A percentile compares a stretch with the other conserved stretches of the same genome.
Evolutionary conservation across 768 basidiomycete genomes (phyloP).

Genomic region (Chalciporus sphaerocephalus): DNA sequence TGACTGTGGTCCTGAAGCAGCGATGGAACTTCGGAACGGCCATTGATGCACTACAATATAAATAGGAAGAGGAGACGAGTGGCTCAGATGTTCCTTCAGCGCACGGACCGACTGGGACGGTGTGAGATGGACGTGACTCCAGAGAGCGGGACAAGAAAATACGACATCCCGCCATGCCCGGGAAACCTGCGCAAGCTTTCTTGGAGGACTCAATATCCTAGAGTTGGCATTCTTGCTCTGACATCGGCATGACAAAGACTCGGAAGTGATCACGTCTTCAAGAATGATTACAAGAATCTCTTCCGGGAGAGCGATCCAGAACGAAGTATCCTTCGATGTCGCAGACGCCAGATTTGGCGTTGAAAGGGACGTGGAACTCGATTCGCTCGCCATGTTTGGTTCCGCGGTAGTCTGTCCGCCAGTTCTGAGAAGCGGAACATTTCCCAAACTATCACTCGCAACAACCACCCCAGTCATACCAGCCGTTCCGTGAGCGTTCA

Average conservation of each 20-base stretch:
- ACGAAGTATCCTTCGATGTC: conserved; percentile 2
- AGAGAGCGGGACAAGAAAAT: conserved; percentile 18
- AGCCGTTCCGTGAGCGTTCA: not conserved
- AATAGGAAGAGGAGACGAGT: conserved; percentile 13
- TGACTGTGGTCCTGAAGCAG: conserved; percentile 8
- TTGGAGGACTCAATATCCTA: conserved; percentile 7
- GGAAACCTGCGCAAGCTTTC: conserved; percentile 16
- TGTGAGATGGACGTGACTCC: conserved; percentile 17
- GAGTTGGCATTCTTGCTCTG: not conserved
- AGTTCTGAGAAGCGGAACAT: not conserved
- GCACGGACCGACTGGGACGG: conserved; percentile 8
- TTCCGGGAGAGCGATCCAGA: conserved; percentile 7
- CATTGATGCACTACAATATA: conserved; percentile 17
- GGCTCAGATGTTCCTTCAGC: conserved; percentile 14
- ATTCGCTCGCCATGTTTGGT: not conserved
- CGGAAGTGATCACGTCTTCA: conserved; percentile 14
- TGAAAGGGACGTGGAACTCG: not conserved
- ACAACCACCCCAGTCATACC: not conserved
- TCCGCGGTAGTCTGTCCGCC: not conserved
- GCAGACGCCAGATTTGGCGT: not conserved
- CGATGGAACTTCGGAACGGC: conserved; percentile 14
- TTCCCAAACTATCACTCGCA: not conserved
- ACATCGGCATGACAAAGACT: not conserved
- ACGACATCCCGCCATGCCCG: conserved; percentile 12
- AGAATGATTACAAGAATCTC: conserved; percentile 23